Evolutionary conservation across 768 basidiomycete genomes (phyloP), one percentile per base, ranked within the genome.

Genomic region (Termitomyces sp.): DNA sequence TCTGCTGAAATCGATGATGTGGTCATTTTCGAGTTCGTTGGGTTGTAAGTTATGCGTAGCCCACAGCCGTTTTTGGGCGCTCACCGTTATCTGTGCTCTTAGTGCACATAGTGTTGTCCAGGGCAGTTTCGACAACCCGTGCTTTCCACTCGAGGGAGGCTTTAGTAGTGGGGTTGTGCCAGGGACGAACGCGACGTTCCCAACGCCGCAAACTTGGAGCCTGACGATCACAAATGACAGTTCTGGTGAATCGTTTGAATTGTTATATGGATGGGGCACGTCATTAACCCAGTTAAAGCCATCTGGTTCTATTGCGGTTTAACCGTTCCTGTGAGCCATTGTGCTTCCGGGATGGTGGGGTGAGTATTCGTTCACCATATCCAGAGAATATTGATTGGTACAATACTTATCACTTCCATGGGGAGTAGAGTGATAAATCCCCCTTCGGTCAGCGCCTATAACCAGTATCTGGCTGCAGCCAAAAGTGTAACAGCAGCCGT

Each of bases 31-130:
- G 49, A 77, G 23, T 78, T 79, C 55, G 68, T 64, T 18, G 77
- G 75, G 62, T 68, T 67, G 77, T 77, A 58, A 57, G 72, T 61
- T 12, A 26, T 9, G 30, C 5, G 23, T 5, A 8, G 28, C 16
- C 36, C 16, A 16, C 14, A 20, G 4, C 18, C 8, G 49, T 53
- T 1, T 14, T 57, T n/a, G 4, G 23, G n/a, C 23, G 13, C 43
- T 40, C 32, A 32, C 7, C 33, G 7, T 35, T 54, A 13, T 23
- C 8, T 30, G 47, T 32, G 35, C n/a, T 2, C 10, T 5, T 35
- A 77, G 77, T 36, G 53, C 61, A 20, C 80, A 82, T 63, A 71
- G 74, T 10, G 75, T 78, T 7, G 75, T 78, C 0, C 77, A 81
- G 61, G 70, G 69, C 49, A 58, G 66, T 1, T 72, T 73, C 56